Conservation (phyloP, 176 grass and related monocot genomes). For the Triticum aestivum region IWGSC_CS_RefSeq_v2.1 NC_057796.1:305928693-305929192, state of each 20-base stretch:
- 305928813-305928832: slow-evolving; percentile 55
- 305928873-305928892: slow-evolving; percentile 55
- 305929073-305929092: slow-evolving; percentile 44
- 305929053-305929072: slow-evolving; percentile 58
- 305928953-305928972: slow-evolving; percentile 54
- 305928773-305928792: slow-evolving; percentile 25
- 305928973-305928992: slow-evolving; percentile 68
- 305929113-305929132: background rate
- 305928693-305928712: slow-evolving; percentile 96
- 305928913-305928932: slow-evolving; percentile 33
- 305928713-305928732: slow-evolving; percentile 82
- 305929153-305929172: slow-evolving; percentile 20
- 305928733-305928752: slow-evolving; percentile 21
- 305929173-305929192: slow-evolving; percentile 37
- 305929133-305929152: slow-evolving; percentile 18
- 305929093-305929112: slow-evolving; percentile 17
- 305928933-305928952: slow-evolving; percentile 24
- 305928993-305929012: slow-evolving; percentile 45
- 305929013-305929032: slow-evolving; percentile 43
- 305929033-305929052: slow-evolving; percentile 74
- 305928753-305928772: slow-evolving; percentile 18
- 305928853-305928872: slow-evolving; percentile 78
- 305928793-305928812: slow-evolving; percentile 24
- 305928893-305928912: slow-evolving; percentile 33
- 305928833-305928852: slow-evolving; percentile 69